Base-by-base conservation (phyloP, 2,329 filamentous ascomycete species). In the Clonostachys chloroleuca region DNA sequence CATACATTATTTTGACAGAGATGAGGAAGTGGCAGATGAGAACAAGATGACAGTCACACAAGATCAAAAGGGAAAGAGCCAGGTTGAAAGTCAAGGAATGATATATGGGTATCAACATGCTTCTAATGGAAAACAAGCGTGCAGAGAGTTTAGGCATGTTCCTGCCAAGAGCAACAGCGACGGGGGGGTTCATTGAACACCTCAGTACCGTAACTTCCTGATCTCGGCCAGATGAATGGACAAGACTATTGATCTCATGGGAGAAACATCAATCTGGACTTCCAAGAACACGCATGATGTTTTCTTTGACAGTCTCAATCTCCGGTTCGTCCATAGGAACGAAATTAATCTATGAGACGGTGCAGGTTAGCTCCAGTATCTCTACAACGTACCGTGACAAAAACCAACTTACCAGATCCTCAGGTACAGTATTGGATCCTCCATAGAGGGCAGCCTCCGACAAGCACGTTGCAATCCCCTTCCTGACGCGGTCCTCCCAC, bases 401-500 rank as follows among this genome's bases (percentile, higher is more conserved):
- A 35, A 12, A n/a, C 12, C 13, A 16, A 68, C 80, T 68, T 73
- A 92, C 88, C 66, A 89, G 75, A 54, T 95, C 89, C 62, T 91
- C 87, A 14, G 68, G 69, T 40, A 76, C 75, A 6, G 73, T 69
- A 43, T 76, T 72, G 8, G 70, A 71, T 49, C 75, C 77, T 6
- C 90, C 89, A 67, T 84, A 97, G 20, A 97, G 68, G 5, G 89
- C 84, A 2, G 83, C 73, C 55, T 97, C 92, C 1, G 89, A 88
- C 44, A 90, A 69, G 59, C 90, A 95, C 10, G 80, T 77, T 44
- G 85, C 80, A 40, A 96, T 81, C 16, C 87, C 87, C 63, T 86
- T 88, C 65, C 82, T 85, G 1, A 96, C 92, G 47, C 92, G 80
- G 53, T 92, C 86, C 62, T 95, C 89, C 92, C 92, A 99, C 0